Conservation (phyloP, 2,329 filamentous ascomycete species). For the Pseudogymnoascus sp. region DNA sequence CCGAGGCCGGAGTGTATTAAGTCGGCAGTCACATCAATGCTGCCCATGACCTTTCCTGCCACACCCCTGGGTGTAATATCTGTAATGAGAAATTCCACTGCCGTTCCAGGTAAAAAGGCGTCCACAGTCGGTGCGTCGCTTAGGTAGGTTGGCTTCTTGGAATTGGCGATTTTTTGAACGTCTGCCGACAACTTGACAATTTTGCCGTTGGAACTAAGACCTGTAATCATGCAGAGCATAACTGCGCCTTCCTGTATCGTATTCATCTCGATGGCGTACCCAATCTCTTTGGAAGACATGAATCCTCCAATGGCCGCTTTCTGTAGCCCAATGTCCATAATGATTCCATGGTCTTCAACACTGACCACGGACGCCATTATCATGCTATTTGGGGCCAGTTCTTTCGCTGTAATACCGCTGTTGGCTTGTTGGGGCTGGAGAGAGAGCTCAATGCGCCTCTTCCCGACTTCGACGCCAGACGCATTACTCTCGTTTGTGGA, state of each 20-base stretch:
- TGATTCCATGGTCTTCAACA: constrained; percentile 89
- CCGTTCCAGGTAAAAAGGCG: constrained; percentile 84
- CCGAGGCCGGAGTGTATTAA: constrained; percentile 78
- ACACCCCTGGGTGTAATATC: constrained; percentile 70
- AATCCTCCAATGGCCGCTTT: constrained; percentile 68
- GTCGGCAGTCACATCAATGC: constrained; percentile 85
- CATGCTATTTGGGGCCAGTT: constrained; percentile 66
- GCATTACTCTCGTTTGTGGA: constrained; percentile 62
- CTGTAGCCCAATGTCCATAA: constrained; percentile 83
- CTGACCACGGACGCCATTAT: constrained; percentile 84
- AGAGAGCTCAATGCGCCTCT: constrained; percentile 79
- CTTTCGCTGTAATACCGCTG: constrained; percentile 61
- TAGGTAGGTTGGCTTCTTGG: constrained; percentile 56
- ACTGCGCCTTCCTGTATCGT: constrained; percentile 75
- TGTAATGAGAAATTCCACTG: constrained; percentile 74
- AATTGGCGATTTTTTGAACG: constrained; percentile 59
- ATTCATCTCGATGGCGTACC: constrained; percentile 54
- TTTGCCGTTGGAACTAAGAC: constrained; percentile 68
- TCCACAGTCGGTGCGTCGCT: constrained; percentile 78
- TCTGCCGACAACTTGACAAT: constrained; percentile 80
- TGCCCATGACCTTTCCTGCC: constrained; percentile 82
- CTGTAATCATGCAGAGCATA: constrained; percentile 72
- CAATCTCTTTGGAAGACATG: constrained; percentile 75
- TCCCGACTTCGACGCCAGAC: constrained; percentile 50
- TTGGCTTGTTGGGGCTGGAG: constrained; percentile 75